These are phyloP conservation scores for Phialemonium atrogriseum DNA, from an alignment of 2,329 filamentous ascomycete species.

Conservation along the genomic window DNA sequence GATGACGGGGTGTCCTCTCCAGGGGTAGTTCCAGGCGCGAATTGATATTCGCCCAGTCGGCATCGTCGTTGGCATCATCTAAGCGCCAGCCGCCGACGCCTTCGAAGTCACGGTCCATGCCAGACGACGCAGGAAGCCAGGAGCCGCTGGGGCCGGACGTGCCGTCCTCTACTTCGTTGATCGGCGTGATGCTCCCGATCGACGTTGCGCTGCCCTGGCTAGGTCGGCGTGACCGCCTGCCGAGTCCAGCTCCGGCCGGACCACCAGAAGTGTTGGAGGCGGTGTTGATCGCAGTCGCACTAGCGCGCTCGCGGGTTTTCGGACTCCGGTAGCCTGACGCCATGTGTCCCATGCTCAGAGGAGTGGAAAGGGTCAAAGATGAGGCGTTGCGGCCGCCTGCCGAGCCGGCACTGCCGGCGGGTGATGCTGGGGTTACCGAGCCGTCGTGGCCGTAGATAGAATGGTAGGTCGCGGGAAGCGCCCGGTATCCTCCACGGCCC, in stretches of 20 bases:
- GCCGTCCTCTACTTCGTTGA: slow-evolving; percentile 21
- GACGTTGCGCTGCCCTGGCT: slow-evolving; percentile 23
- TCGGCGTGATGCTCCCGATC: slow-evolving; percentile 18
- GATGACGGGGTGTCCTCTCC: slow-evolving; percentile 31
- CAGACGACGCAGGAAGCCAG: slow-evolving; percentile 23
- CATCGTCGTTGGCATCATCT: slow-evolving; percentile 33
- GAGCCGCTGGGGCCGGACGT: slow-evolving; percentile 16
- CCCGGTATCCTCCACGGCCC: slow-evolving; percentile 23
- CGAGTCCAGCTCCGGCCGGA: no score
- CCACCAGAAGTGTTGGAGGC: no score
- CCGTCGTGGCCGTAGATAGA: slow-evolving; percentile 10
- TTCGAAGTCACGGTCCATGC: slow-evolving; percentile 48
- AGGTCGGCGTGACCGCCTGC: slow-evolving; percentile 25
- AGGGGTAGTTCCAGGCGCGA: slow-evolving; percentile 39
- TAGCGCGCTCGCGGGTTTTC: slow-evolving; percentile 19
- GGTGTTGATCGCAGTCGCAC: slow-evolving; percentile 11
- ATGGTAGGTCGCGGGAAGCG: slow-evolving; percentile 3
- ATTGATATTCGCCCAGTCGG: slow-evolving; percentile 43
- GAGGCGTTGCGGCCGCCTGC: slow-evolving; percentile 1
- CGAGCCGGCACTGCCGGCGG: background rate
- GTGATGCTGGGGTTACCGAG: slow-evolving; percentile 2
- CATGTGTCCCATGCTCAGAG: background rate
- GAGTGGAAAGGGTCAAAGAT: background rate
- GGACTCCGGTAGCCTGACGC: slow-evolving; percentile 10
- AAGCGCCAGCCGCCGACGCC: slow-evolving; percentile 52